These are phyloP conservation scores for Verticillium isaacii DNA, from an alignment of 2,329 filamentous ascomycete species.

Conservation along the genomic window DNA sequence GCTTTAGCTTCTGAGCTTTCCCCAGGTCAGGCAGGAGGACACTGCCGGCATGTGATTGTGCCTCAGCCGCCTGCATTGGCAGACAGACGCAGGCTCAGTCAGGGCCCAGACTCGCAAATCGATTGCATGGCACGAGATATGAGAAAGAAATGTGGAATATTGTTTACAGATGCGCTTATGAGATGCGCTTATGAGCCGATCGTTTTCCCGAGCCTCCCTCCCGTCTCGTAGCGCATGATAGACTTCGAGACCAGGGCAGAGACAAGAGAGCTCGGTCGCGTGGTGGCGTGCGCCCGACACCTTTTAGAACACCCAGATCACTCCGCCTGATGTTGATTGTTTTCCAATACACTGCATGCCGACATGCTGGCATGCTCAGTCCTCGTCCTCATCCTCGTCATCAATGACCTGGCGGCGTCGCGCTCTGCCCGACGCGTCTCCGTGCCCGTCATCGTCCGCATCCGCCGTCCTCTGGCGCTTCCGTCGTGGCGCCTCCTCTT, in stretches of 20 bases:
- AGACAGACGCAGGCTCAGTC: too few relatives aligned
- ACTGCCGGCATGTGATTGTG: neutral
- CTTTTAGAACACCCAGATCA: neutral
- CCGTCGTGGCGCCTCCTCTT: slow-evolving; percentile 39
- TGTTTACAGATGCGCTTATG: neutral
- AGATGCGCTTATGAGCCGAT: neutral
- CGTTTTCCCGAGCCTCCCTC: too few relatives aligned
- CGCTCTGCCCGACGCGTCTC: slow-evolving; percentile 40
- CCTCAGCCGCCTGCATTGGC: neutral
- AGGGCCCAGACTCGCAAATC: too few relatives aligned
- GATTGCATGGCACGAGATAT: neutral
- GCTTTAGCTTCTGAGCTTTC: neutral
- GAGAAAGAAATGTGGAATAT: neutral
- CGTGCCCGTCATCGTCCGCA: slow-evolving; percentile 46
- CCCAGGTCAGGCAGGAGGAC: neutral
- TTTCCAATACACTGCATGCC: neutral
- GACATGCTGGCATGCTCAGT: neutral
- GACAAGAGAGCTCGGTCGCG: neutral
- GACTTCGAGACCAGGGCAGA: neutral
- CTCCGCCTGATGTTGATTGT: neutral
- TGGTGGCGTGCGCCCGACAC: neutral
- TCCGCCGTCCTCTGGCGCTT: slow-evolving; percentile 43
- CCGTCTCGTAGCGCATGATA: neutral
- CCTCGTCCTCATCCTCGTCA: slow-evolving; percentile 50
- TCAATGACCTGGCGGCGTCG: slow-evolving; percentile 54